phyloP scores from a whole-genome alignment of 2,329 filamentous ascomycete species.

The Scedosporium dehoogii region DNA sequence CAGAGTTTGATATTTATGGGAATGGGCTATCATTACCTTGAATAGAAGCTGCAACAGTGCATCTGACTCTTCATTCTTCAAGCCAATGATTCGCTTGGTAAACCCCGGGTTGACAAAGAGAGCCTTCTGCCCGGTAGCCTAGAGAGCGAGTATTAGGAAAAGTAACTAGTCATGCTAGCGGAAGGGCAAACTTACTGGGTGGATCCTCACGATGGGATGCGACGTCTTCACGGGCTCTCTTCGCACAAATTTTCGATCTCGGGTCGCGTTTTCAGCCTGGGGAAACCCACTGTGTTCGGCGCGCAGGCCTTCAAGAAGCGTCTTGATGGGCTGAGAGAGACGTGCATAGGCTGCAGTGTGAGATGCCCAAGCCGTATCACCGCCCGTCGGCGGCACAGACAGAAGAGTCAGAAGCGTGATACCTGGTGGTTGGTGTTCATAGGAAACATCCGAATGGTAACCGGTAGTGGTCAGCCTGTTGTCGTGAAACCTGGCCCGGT shows the following conservation, averaged over 20 bases:
- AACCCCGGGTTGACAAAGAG: slow-evolving; percentile 28
- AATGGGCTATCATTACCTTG: slow-evolving; percentile 17
- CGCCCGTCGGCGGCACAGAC: slow-evolving; percentile 24
- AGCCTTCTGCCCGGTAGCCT: slow-evolving; percentile 17
- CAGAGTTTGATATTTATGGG: no score
- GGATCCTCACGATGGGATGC: slow-evolving; percentile 59
- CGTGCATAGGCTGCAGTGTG: slow-evolving; percentile 26
- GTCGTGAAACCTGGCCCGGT: slow-evolving; percentile 22
- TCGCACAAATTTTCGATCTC: slow-evolving; percentile 29
- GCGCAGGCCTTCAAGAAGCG: slow-evolving; percentile 24
- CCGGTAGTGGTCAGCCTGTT: slow-evolving; percentile 25
- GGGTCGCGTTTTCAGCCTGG: slow-evolving; percentile 24
- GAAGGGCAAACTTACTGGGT: slow-evolving; percentile 41
- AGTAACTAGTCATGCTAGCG: neutral
- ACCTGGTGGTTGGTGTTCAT: slow-evolving; percentile 30
- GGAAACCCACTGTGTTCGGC: slow-evolving; percentile 28
- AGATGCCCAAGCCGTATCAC: slow-evolving; percentile 27
- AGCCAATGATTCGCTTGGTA: slow-evolving; percentile 69
- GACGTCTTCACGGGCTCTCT: slow-evolving; percentile 54
- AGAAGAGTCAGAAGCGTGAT: slow-evolving; percentile 29
- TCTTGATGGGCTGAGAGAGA: slow-evolving; percentile 24
- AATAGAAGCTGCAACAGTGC: slow-evolving; percentile 62
- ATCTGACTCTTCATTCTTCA: slow-evolving; percentile 82
- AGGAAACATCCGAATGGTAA: slow-evolving; percentile 32
- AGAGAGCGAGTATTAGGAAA: neutral